Evolutionary conservation across 495 filamentous ascomycete genomes (phyloP).

Genomic region (Elasticomyces elasticus): DNA sequence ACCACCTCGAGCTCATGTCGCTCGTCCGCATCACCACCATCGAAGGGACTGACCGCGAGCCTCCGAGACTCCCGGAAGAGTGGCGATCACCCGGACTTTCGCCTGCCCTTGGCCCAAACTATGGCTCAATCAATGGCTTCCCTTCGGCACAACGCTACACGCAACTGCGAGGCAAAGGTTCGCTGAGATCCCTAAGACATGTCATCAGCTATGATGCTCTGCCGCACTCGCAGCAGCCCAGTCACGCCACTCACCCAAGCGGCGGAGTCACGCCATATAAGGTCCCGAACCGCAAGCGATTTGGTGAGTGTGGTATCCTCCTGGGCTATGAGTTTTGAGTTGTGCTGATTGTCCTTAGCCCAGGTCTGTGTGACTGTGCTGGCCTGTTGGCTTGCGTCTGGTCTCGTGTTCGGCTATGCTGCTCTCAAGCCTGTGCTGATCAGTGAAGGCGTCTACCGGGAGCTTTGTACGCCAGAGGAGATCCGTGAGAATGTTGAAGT

Average conservation of each 20-base stretch:
- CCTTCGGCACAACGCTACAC: conserved; percentile 6
- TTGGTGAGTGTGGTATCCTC: conserved; percentile 20
- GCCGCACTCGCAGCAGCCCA: conserved; percentile 16
- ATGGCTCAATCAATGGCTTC: conserved; percentile 16
- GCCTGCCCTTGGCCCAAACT: conserved; percentile 3
- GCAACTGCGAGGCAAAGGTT: background rate
- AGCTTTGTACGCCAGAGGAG: conserved; percentile 50
- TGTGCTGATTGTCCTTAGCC: conserved; percentile 14
- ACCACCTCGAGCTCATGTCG: conserved; percentile 22
- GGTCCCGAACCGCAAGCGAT: conserved; percentile 16
- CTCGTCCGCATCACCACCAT: conserved; percentile 25
- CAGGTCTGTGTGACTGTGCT: conserved; percentile 61
- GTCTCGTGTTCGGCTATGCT: conserved; percentile 75
- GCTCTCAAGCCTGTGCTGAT: conserved; percentile 77
- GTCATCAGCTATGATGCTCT: conserved; percentile 27
- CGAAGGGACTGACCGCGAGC: conserved; percentile 28
- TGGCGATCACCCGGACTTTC: background rate
- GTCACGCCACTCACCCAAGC: conserved; percentile 5
- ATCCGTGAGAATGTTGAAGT: conserved; percentile 50
- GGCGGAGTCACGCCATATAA: conserved; percentile 25
- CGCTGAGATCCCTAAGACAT: conserved; percentile 14
- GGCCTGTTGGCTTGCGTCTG: conserved; percentile 73
- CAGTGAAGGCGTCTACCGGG: conserved; percentile 59
- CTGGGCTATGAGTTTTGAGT: background rate
- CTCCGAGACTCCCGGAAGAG: conserved; percentile 15